A percentile compares a stretch with the other conserved stretches of the same genome.
phyloP scores from a whole-genome alignment of 495 filamentous ascomycete species.

The Oleoguttula mirabilis region DNA sequence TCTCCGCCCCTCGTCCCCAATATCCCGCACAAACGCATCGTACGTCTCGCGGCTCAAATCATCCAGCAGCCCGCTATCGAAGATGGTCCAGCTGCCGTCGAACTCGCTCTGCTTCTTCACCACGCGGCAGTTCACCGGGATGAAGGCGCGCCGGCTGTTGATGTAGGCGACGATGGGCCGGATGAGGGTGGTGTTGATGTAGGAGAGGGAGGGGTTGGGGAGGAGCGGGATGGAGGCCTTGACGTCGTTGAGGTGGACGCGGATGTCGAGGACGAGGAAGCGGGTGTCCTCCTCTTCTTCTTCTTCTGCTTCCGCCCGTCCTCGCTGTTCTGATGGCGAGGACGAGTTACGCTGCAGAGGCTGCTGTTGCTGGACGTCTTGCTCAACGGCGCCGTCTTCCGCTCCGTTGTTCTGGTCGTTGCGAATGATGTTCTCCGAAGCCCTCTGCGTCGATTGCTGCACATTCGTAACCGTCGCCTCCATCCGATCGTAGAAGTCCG shows the following conservation, averaged over 20 bases:
- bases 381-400: not conserved
- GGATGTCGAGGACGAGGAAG: constrained; percentile 79
- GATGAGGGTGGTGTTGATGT: constrained; percentile 89
- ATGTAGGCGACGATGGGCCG: constrained; percentile 98
- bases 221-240: constrained; percentile 85
- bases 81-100: constrained; percentile 91
- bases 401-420: not conserved
- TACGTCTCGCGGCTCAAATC: constrained; percentile 92
- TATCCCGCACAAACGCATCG: constrained; percentile 77
- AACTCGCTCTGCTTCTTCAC: constrained; percentile 81
- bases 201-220: constrained; percentile 75
- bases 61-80: constrained; percentile 88
- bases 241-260: constrained; percentile 83
- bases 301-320: not conserved
- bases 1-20: constrained; percentile 72
- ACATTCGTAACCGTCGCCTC: constrained; percentile 67
- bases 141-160: constrained; percentile 70
- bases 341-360: not conserved
- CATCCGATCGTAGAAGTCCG: constrained; percentile 85
- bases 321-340: constrained; percentile 4
- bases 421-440: not conserved
- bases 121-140: constrained; percentile 87
- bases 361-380: not conserved
- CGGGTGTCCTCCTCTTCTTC: constrained; percentile 42
- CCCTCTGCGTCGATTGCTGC: not conserved